phyloP scores from a whole-genome alignment of 345 rosid genomes.

The Erodium maritimum region DNA sequence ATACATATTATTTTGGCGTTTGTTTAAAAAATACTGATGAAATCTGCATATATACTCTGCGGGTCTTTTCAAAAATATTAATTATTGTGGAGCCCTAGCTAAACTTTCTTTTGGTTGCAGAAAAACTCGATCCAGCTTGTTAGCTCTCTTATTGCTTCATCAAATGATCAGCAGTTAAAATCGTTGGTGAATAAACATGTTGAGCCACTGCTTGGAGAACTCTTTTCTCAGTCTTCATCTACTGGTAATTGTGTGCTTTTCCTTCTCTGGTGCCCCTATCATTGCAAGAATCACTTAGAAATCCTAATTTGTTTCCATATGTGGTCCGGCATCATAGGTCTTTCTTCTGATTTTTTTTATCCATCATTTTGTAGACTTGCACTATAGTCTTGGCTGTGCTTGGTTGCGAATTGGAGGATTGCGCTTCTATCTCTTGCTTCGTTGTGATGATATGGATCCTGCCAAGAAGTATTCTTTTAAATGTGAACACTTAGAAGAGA shows the following conservation, averaged over 20 bases:
- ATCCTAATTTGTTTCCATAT: background rate
- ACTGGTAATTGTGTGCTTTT: constrained; percentile 24
- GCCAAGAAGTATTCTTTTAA: constrained; percentile 58
- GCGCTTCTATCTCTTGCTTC: constrained; percentile 60
- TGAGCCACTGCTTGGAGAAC: constrained; percentile 45
- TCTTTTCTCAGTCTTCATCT: constrained; percentile 36
- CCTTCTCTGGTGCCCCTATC: background rate
- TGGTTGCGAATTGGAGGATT: constrained; percentile 72
- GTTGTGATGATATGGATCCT: constrained; percentile 67
- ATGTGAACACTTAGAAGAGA: constrained; percentile 38
- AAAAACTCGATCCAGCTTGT: constrained; percentile 27
- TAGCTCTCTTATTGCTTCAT: constrained; percentile 39
- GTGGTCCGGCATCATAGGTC: background rate
- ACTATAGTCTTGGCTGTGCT: constrained; percentile 45
- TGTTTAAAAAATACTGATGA: background rate
- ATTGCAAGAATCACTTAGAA: background rate
- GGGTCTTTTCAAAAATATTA: constrained; percentile 8
- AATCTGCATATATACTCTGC: constrained; percentile 1
- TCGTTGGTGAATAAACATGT: constrained; percentile 30
- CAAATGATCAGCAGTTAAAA: constrained; percentile 52
- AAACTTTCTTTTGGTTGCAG: constrained; percentile 21
- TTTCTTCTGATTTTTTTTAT: background rate
- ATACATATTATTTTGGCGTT: background rate
- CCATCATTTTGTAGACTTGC: constrained; percentile 24
- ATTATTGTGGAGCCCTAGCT: background rate